Evolutionary conservation across 2,329 filamentous ascomycete species (phyloP).

Genomic region (Trichoderma sp.): DNA sequence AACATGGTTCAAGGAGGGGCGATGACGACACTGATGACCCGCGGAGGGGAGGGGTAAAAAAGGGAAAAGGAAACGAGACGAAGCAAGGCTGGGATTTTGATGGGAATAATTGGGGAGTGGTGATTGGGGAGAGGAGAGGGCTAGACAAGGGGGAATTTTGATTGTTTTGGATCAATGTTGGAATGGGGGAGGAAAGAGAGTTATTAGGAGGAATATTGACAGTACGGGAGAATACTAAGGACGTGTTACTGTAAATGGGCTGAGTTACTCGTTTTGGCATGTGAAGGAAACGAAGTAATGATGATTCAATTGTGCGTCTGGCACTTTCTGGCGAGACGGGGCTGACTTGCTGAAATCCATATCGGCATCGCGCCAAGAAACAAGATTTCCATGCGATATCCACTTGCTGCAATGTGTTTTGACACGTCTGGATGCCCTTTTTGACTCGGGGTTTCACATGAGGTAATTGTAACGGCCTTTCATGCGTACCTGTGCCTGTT

Average conservation of each 20-base stretch:
- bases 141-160: not conserved
- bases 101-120: not conserved
- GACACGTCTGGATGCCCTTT: not conserved
- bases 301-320: conserved; percentile 8
- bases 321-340: not conserved
- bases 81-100: not conserved
- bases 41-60: conserved; percentile 9
- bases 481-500: not conserved
- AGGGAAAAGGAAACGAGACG: not conserved
- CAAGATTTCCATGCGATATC: not conserved
- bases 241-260: not conserved
- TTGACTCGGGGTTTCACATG: not conserved
- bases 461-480: conserved; percentile 3
- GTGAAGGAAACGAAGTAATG: not conserved
- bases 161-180: not conserved
- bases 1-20: conserved; percentile 9
- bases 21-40: conserved; percentile 17
- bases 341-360: not conserved
- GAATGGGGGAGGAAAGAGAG: not conserved
- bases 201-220: not conserved
- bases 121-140: not conserved
- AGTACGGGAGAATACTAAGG: not conserved
- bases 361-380: not conserved
- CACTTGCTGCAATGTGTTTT: not conserved
- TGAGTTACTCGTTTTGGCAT: not conserved